Base-by-base conservation (phyloP, 768 basidiomycete genomes). In the Pleurotus citrinopileatus region DNA sequence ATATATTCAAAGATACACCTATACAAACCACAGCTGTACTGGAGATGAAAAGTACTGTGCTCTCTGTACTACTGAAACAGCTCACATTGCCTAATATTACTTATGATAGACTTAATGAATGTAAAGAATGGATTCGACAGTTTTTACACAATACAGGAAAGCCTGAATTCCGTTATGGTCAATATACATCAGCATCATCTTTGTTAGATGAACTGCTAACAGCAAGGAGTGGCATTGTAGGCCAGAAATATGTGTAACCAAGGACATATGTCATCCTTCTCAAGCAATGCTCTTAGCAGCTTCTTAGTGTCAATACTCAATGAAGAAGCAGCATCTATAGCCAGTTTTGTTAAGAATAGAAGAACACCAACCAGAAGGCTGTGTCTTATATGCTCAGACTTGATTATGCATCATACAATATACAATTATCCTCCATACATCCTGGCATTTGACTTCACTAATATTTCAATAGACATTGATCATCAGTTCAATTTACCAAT, bases 211-310 rank as follows among this genome's bases (percentile, higher is more conserved):
- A 6, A 15, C 7, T 46, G 13, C 19, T 19, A 7, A 7, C 17
- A 67, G 58, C 63, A 74, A 42, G 7, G 23, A 52, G 51, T 12
- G 15, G 19, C 38, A n/a, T 40, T 9, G 13, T 32, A 32, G 13
- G 6, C 29, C 6, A 32, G 29, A 6, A 6, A 32, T 32, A 6
- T 6, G 7, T 32, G 29, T 32, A 13, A 32, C 6, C 6, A 32
- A 6, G 29, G 29, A 6, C 29, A 32, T 32, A 13, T 6, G 13
- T 6, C 29, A 32, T 32, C 29, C 13, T 13, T 6, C 29, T 32
- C 29, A 32, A 32, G 7, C 6, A 32, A 6, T 6, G 6, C 29
- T 6, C 29, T 6, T 6, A 13, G 29, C 6, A 32, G 29, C 13
- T 32, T 6, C 13, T 13, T 32, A 13, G 29, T 32, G 29, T 6